Evolutionary conservation across 2,329 filamentous ascomycete genomes (phyloP).

Genomic region (Massarina eburnea): DNA sequence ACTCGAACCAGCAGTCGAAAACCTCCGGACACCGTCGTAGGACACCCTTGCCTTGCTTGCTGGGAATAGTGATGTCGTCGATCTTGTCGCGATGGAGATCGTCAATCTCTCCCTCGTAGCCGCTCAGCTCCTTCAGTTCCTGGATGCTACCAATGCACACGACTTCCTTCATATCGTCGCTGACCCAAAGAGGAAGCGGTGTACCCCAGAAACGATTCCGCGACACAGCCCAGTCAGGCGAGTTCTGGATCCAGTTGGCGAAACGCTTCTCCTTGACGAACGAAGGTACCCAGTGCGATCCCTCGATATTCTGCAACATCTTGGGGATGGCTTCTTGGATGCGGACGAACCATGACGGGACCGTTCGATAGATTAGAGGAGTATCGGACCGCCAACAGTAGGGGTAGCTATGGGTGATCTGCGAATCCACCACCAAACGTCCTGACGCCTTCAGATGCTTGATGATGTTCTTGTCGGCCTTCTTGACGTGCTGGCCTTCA

Average conservation of each 20-base stretch:
- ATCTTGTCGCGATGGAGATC: slow-evolving; percentile 93
- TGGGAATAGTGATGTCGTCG: slow-evolving; percentile 91
- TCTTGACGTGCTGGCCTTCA: slow-evolving; percentile 84
- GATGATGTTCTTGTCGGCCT: slow-evolving; percentile 89
- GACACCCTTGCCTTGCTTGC: slow-evolving; percentile 81
- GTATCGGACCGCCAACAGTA: slow-evolving; percentile 96
- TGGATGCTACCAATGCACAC: slow-evolving; percentile 83
- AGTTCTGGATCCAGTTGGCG: slow-evolving; percentile 86
- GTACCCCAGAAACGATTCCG: slow-evolving; percentile 96
- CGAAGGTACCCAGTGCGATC: slow-evolving; percentile 86
- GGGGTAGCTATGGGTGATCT: slow-evolving; percentile 87
- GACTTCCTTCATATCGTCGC: slow-evolving; percentile 82
- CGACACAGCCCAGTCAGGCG: slow-evolving; percentile 93
- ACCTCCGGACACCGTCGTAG: slow-evolving; percentile 82
- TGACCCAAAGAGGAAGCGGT: slow-evolving; percentile 88
- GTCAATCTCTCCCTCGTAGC: slow-evolving; percentile 78
- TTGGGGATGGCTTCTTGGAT: slow-evolving; percentile 80
- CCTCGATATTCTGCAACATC: slow-evolving; percentile 88
- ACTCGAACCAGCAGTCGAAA: slow-evolving; percentile 98
- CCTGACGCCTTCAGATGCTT: slow-evolving; percentile 79
- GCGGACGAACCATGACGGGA: slow-evolving; percentile 93
- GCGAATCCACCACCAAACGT: slow-evolving; percentile 79
- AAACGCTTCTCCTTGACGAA: slow-evolving; percentile 93
- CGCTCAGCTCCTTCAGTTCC: slow-evolving; percentile 82
- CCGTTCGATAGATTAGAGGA: slow-evolving; percentile 86